Conservation (phyloP, 2,329 filamentous ascomycete genomes). For the Westerdykella aurantiaca region DNA sequence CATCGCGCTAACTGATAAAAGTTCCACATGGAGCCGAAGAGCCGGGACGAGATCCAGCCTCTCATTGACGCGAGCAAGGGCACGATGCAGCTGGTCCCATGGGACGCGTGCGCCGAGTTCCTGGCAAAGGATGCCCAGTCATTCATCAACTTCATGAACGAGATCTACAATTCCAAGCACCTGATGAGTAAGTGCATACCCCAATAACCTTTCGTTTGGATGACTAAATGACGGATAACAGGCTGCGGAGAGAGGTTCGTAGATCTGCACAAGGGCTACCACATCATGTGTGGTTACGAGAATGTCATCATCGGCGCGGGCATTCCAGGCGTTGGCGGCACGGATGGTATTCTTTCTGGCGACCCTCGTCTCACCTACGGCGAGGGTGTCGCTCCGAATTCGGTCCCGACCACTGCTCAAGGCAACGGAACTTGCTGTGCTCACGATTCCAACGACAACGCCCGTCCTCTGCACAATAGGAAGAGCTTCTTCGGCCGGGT, state of each 20-base stretch:
- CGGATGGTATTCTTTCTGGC: conserved; percentile 3
- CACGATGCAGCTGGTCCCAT: conserved; percentile 6
- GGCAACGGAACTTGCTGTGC: no score
- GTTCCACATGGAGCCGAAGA: conserved; percentile 7
- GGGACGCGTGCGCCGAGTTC: conserved; percentile 11
- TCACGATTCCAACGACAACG: no score
- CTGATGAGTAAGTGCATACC: conserved; percentile 8
- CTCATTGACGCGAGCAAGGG: conserved; percentile 5
- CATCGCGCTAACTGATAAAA: not conserved
- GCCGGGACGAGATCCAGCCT: conserved; percentile 3
- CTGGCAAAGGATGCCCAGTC: conserved; percentile 5
- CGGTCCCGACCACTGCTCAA: no score
- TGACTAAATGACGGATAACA: not conserved
- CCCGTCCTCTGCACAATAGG: no score
- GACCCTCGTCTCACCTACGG: conserved; percentile 12
- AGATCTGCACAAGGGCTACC: conserved; percentile 5
- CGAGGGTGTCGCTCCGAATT: conserved; percentile 2
- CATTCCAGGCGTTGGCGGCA: conserved; percentile 1
- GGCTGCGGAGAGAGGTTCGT: conserved; percentile 11
- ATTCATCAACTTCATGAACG: conserved; percentile 8
- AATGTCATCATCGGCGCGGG: conserved; percentile 7
- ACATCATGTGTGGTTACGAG: conserved; percentile 10
- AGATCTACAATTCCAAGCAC: conserved; percentile 6
- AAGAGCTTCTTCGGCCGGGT: no score
- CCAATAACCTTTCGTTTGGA: not conserved